phyloP scores from a whole-genome alignment of 768 basidiomycete genomes.

The Agaricus sinodeliciosus region DNA sequence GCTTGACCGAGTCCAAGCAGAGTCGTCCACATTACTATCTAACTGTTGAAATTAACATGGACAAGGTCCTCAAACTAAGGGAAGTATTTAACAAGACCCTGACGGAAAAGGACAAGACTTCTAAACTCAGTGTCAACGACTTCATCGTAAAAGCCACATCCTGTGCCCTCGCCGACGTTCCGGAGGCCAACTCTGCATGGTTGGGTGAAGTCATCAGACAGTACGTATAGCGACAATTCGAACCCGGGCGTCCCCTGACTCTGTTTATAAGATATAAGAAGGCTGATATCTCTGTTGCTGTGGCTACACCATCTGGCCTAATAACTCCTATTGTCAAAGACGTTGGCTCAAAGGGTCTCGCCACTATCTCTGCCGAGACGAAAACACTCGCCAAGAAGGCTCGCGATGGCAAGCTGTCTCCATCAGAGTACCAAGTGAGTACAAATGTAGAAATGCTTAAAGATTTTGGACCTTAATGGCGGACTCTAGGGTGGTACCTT shows the following conservation, averaged over 20 bases:
- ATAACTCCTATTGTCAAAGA: slow-evolving; percentile 98
- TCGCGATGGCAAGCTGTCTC: slow-evolving; percentile 92
- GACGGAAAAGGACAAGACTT: slow-evolving; percentile 79
- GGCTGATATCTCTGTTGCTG: slow-evolving; percentile 95
- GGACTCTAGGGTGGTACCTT: slow-evolving; percentile 82
- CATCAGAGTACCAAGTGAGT: slow-evolving; percentile 89
- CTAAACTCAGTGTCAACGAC: slow-evolving; percentile 96
- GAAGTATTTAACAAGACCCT: slow-evolving; percentile 93
- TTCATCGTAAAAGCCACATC: slow-evolving; percentile 95
- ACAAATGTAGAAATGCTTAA: neutral
- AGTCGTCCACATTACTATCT: slow-evolving; percentile 97
- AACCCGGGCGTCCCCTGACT: neutral
- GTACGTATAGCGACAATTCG: slow-evolving; percentile 41
- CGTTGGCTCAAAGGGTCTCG: slow-evolving; percentile 87
- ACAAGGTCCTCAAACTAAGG: slow-evolving; percentile 87
- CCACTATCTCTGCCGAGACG: slow-evolving; percentile 86
- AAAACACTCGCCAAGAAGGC: slow-evolving; percentile 94
- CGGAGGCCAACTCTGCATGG: slow-evolving; percentile 98
- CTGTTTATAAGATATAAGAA: slow-evolving; percentile 71
- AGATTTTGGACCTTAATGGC: no score
- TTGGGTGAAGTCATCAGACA: slow-evolving; percentile 91
- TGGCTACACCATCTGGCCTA: slow-evolving; percentile 91
- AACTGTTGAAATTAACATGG: slow-evolving; percentile 94
- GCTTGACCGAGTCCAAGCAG: slow-evolving; percentile 90
- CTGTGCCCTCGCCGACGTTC: slow-evolving; percentile 88